phyloP scores from a whole-genome alignment of 257 asterid species.

The Petunia axillaris region DNA sequence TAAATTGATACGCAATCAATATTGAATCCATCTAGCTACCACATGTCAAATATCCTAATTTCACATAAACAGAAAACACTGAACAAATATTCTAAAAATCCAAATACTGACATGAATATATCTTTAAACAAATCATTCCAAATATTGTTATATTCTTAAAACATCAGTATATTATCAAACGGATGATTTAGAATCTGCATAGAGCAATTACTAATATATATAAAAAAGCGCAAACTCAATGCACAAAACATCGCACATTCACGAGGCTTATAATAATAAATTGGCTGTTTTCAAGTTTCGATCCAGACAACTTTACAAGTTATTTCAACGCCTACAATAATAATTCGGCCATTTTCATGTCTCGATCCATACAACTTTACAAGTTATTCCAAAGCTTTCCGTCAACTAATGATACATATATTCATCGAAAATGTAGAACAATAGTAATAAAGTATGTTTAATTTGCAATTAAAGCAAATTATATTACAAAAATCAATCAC shows the following conservation, averaged over 20 bases:
- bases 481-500: conserved; percentile 23
- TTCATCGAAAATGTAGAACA: background rate
- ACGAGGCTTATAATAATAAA: too few species aligned
- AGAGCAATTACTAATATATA: background rate
- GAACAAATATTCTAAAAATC: background rate
- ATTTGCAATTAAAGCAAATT: background rate
- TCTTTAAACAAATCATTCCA: background rate
- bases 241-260: too few species aligned
- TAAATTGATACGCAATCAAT: too few species aligned
- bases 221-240: too few species aligned
- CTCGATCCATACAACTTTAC: too few species aligned
- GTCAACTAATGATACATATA: too few species aligned
- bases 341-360: too few species aligned
- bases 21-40: background rate
- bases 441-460: background rate
- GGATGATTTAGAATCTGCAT: background rate
- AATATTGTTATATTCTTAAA: background rate
- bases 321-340: too few species aligned
- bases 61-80: background rate
- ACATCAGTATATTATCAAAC: background rate
- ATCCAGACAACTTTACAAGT: too few species aligned
- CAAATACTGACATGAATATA: background rate
- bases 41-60: background rate
- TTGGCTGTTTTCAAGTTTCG: too few species aligned
- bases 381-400: too few species aligned